phyloP scores from a whole-genome alignment of 2,329 filamentous ascomycete genomes.

The Canariomyces notabilis region DNA sequence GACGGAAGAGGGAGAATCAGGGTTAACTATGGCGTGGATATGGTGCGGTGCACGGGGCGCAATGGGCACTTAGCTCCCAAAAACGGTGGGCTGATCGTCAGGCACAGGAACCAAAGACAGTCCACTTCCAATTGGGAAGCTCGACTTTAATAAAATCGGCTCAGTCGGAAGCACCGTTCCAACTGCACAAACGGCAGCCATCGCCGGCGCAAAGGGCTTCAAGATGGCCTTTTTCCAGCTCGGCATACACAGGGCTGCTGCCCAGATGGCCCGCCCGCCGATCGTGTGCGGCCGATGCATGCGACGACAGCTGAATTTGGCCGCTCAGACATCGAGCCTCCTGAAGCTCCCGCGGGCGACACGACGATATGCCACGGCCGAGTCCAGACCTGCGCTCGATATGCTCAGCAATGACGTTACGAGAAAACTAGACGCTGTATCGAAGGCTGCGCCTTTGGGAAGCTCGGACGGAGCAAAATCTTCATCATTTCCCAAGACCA shows the following conservation, averaged over 20 bases:
- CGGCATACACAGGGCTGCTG: slow-evolving; percentile 26
- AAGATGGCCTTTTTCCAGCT: slow-evolving; percentile 29
- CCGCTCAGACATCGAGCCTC: slow-evolving; percentile 12
- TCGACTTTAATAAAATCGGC: slow-evolving; percentile 8
- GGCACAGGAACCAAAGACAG: background rate
- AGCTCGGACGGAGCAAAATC: slow-evolving; percentile 27
- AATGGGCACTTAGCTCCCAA: background rate
- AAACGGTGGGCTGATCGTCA: slow-evolving; percentile 19
- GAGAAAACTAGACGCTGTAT: slow-evolving; percentile 1
- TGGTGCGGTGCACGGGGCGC: background rate
- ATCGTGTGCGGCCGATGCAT: slow-evolving; percentile 47
- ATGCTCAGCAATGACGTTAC: slow-evolving; percentile 15
- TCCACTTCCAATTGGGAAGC: too few species aligned
- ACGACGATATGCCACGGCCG: slow-evolving; percentile 35
- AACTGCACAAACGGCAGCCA: slow-evolving; percentile 12
- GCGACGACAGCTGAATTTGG: slow-evolving; percentile 22
- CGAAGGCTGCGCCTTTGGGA: background rate
- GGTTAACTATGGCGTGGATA: background rate
- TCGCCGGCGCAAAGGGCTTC: slow-evolving; percentile 12
- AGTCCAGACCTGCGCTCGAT: slow-evolving; percentile 27
- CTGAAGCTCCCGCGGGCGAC: slow-evolving; percentile 27
- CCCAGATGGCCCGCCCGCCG: slow-evolving; percentile 28
- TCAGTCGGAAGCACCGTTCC: slow-evolving; percentile 5
- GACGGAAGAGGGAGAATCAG: too few species aligned
- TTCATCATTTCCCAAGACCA: slow-evolving; percentile 53